phyloP scores from a whole-genome alignment of 352 stramenopile species.

The Pelagophyceae sp. region DNA sequence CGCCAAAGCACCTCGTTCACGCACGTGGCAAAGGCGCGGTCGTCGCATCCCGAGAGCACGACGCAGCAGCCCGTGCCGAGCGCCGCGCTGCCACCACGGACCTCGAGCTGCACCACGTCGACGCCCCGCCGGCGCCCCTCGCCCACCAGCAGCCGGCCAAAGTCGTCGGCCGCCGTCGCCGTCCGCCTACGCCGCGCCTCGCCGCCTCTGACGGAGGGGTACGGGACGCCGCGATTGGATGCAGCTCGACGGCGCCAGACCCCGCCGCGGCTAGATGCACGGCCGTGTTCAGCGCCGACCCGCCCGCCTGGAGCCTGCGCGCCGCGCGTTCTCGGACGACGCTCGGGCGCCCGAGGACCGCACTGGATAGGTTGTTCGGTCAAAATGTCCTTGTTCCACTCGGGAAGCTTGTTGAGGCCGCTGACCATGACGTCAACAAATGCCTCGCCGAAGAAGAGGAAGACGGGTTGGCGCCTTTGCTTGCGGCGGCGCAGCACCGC shows the following conservation, averaged over 20 bases:
- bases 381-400: constrained; percentile 61
- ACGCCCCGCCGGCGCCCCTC: constrained; percentile 28
- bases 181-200: too few species aligned
- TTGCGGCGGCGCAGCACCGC: too few species aligned
- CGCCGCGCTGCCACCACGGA: not conserved
- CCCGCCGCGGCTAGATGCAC: constrained; percentile 57
- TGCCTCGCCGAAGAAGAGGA: constrained; percentile 54
- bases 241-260: constrained; percentile 45
- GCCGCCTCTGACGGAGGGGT: too few species aligned
- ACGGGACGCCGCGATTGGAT: too few species aligned
- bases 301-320: constrained; percentile 61
- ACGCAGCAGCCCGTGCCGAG: constrained; percentile 58
- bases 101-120: not conserved
- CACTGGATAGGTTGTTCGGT: constrained; percentile 55
- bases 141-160: constrained; percentile 28
- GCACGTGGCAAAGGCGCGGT: constrained; percentile 61
- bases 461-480: too few species aligned
- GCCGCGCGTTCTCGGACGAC: too few species aligned
- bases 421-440: constrained; percentile 61
- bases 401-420: constrained; percentile 56
- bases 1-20: too few species aligned
- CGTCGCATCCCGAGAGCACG: constrained; percentile 55
- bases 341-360: too few species aligned
- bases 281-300: constrained; percentile 66
- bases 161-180: constrained; percentile 39